A percentile compares a stretch with the other conserved stretches of the same genome.
Evolutionary conservation across 1,139 yeast species (phyloP).

Genomic region (Candida gigantensis): DNA sequence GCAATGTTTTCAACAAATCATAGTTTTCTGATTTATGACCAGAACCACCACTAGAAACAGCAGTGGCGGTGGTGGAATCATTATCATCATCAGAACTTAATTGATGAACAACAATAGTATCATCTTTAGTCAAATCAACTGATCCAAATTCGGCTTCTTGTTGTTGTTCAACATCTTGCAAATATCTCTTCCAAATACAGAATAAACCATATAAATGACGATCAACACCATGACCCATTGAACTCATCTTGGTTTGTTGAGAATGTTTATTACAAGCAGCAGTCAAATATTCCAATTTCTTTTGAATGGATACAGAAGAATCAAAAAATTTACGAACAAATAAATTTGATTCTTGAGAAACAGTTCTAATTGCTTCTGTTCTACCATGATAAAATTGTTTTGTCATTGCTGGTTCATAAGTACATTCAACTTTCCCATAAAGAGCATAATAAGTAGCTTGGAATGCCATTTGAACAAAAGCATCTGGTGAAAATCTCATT

Average conservation of each 20-base stretch:
- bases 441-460: conserved; percentile 91
- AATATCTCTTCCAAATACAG: conserved; percentile 83
- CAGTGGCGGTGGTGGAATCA: conserved; percentile 23
- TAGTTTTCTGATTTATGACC: background rate
- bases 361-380: conserved; percentile 89
- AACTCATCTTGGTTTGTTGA: conserved; percentile 64
- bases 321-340: conserved; percentile 88
- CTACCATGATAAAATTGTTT: conserved; percentile 84
- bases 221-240: conserved; percentile 84
- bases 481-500: conserved; percentile 91
- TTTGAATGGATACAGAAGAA: conserved; percentile 55
- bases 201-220: conserved; percentile 86
- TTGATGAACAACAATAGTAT: conserved; percentile 7
- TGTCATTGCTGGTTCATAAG: conserved; percentile 97
- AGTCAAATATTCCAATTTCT: conserved; percentile 61
- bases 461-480: conserved; percentile 91
- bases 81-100: conserved; percentile 18
- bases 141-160: conserved; percentile 4
- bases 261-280: conserved; percentile 74
- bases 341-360: conserved; percentile 73
- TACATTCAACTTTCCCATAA: conserved; percentile 90
- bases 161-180: conserved; percentile 32
- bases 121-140: conserved; percentile 8
- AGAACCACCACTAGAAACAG: conserved; percentile 2
- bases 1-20: conserved; percentile 25